Conservation (phyloP, 2,329 filamentous ascomycete genomes). For the Epichloe aotearoae region DNA sequence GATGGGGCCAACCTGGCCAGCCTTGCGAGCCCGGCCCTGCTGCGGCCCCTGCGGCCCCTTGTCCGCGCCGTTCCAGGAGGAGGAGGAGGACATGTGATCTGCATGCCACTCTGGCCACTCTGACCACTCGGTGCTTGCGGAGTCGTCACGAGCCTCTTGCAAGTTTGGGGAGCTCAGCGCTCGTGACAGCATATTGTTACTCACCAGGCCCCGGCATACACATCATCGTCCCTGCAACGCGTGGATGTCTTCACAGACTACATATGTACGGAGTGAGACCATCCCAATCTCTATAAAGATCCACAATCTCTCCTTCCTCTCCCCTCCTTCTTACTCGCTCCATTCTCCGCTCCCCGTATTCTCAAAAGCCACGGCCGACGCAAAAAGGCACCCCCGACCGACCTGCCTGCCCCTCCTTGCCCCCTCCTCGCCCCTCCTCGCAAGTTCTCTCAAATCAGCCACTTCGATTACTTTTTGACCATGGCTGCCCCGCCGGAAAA, state of each 20-base stretch:
- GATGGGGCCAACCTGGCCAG: too few species aligned
- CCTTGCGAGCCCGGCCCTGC: too few species aligned
- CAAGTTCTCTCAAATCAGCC: background rate
- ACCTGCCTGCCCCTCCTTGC: background rate
- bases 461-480: constrained; percentile 4
- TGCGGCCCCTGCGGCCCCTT: too few species aligned
- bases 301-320: background rate
- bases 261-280: too few species aligned
- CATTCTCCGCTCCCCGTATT: background rate
- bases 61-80: too few species aligned
- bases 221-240: background rate
- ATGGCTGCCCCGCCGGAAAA: constrained; percentile 62
- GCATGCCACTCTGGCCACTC: too few species aligned
- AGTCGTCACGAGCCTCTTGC: too few species aligned
- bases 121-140: too few species aligned
- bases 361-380: background rate
- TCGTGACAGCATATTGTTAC: too few species aligned
- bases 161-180: too few species aligned
- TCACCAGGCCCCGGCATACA: background rate
- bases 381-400: background rate
- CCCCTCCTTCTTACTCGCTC: background rate
- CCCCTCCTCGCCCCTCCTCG: background rate
- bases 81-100: too few species aligned
- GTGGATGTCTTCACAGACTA: background rate
- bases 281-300: background rate